Evolutionary conservation across 2,329 filamentous ascomycete species (phyloP), one percentile per base, ranked within the genome.

Genomic region (Stachybotrys elegans): DNA sequence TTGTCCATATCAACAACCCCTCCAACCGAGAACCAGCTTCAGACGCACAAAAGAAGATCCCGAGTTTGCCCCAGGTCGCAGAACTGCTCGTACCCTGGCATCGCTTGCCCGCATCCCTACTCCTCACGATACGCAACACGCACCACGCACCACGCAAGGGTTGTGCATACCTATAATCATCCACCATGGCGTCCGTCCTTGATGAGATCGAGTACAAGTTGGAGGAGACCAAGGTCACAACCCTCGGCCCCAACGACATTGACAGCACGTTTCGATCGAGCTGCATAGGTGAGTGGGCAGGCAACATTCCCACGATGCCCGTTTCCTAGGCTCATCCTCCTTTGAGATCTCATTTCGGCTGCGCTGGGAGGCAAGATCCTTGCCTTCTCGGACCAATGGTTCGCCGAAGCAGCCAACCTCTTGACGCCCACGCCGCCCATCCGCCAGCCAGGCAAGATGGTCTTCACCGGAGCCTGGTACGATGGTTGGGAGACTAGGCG

Each of bases 401-500:
- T 86, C 57, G 82, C 81, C 35, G 77, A 82, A 52, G 81, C 82
- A 19, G 57, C 68, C 46, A 85, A 85, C 60, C 70, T 86, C 45
- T 60, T 85, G 49, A 86, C 75, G 22, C 78, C 80, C n/a, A 79
- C 73, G 20, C 61, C 80, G 22, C 81, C 82, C 29, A 78, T 85
- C 59, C 71, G 75, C 50, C 74, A 82, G 57, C 74, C 75, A 2
- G 81, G 81, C 48, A 83, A 83, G 64, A 85, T 85, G 75, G 80
- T 85, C 45, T 83, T 76, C 56, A 76, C 81, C 2, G 82, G 82
- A 40, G 81, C 82, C 37, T 86, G 82, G 82, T 86, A 83, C 57
- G 82, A 86, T 56, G 82, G 82, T 42, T 85, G 79, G 80, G 82
- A 86, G 64, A 85, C 82, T 12, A 70, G 82, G 41, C 69, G 82